Evolutionary conservation across 2,329 filamentous ascomycete species (phyloP).

Genomic region (Fusarium secorum): DNA sequence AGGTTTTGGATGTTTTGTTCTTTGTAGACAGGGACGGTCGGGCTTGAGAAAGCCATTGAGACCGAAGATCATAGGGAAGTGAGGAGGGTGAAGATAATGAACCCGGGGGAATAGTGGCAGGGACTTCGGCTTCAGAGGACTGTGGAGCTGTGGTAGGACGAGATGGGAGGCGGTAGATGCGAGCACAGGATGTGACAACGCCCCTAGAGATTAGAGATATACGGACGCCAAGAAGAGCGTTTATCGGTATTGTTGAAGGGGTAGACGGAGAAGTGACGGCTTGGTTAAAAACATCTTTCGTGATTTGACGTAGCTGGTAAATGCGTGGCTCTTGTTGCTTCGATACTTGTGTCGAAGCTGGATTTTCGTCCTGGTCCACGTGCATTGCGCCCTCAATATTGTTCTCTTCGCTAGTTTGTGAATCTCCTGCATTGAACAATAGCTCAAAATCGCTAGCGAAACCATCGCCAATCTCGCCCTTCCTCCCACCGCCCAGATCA

Average conservation of each 20-base stretch:
- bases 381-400: slow-evolving; percentile 45
- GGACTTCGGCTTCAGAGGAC: slow-evolving; percentile 54
- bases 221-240: slow-evolving; percentile 66
- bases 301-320: slow-evolving; percentile 35
- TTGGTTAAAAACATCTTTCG: slow-evolving; percentile 45
- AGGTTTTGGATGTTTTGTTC: slow-evolving; percentile 19
- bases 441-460: slow-evolving; percentile 85
- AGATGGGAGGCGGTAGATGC: slow-evolving; percentile 83
- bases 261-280: slow-evolving; percentile 35
- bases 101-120: slow-evolving; percentile 52
- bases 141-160: slow-evolving; percentile 28
- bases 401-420: slow-evolving; percentile 15
- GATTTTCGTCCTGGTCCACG: slow-evolving; percentile 36
- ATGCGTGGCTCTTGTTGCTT: slow-evolving; percentile 5
- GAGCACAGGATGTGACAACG: slow-evolving; percentile 73
- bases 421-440: slow-evolving; percentile 57
- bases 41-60: slow-evolving; percentile 74
- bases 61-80: slow-evolving; percentile 62
- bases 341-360: not conserved
- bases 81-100: slow-evolving; percentile 13
- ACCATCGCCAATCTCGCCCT: slow-evolving; percentile 83
- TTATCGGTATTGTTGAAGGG: slow-evolving; percentile 41
- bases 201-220: slow-evolving; percentile 76
- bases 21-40: slow-evolving; percentile 32
- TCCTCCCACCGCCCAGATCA: slow-evolving; percentile 74